Evolutionary conservation across 2,329 filamentous ascomycete species (phyloP).

Genomic region (Clathrospora elynae): DNA sequence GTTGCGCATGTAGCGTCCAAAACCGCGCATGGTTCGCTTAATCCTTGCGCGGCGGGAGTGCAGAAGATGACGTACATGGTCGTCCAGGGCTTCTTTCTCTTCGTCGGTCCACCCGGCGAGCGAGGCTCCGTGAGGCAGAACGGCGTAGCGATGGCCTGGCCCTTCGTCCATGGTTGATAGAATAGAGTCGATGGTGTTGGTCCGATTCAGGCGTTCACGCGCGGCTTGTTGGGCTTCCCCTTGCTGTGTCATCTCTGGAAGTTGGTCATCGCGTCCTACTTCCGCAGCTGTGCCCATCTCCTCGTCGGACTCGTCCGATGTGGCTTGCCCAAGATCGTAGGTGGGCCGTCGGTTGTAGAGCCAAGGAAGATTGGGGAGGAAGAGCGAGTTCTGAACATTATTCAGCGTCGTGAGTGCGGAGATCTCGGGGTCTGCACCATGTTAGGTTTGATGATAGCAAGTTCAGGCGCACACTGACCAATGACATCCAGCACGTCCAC

Average conservation of each 20-base stretch:
- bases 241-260: constrained; percentile 25
- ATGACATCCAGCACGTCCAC: constrained; percentile 72
- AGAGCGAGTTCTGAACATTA: constrained; percentile 91
- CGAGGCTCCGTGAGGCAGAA: constrained; percentile 74
- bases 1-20: constrained; percentile 73
- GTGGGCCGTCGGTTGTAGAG: constrained; percentile 78
- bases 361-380: constrained; percentile 76
- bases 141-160: constrained; percentile 68
- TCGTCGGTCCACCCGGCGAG: constrained; percentile 76
- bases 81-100: constrained; percentile 77
- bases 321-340: constrained; percentile 68
- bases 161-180: constrained; percentile 53
- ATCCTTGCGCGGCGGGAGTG: constrained; percentile 80
- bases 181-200: constrained; percentile 41
- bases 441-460: constrained; percentile 41
- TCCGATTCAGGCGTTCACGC: constrained; percentile 19
- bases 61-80: constrained; percentile 84
- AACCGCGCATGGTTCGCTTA: constrained; percentile 78
- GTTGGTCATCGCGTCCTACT: constrained; percentile 17
- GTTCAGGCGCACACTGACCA: constrained; percentile 54
- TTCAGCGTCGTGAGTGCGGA: constrained; percentile 81
- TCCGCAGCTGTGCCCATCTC: constrained; percentile 23
- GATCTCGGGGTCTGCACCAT: constrained; percentile 73
- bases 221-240: constrained; percentile 23
- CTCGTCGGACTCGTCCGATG: constrained; percentile 40